phyloP scores from a whole-genome alignment of 129 eudicot genomes.

The Centella asiatica region DNA sequence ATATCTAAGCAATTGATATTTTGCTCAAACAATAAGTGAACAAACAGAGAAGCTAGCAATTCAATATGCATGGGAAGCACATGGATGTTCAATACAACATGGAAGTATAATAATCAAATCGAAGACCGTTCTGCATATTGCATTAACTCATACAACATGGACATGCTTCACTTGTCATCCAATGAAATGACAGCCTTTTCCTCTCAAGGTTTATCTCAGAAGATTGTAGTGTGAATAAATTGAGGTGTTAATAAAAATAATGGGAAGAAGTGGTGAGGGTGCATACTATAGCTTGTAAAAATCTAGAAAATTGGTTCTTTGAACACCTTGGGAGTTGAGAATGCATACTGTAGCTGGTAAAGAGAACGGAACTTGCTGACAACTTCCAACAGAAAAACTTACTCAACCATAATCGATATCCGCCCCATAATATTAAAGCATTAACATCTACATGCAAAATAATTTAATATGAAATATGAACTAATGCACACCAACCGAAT shows the following conservation, averaged over 20 bases:
- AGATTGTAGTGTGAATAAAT: not conserved
- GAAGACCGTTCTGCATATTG: not conserved
- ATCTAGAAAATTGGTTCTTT: not conserved
- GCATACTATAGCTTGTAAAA: constrained; percentile 2
- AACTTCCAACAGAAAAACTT: not conserved
- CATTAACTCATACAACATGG: not conserved
- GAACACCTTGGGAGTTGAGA: constrained; percentile 1
- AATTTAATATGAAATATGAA: not conserved
- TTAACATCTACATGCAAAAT: not conserved
- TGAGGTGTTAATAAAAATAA: not conserved
- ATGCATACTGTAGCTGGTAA: too few relatives aligned
- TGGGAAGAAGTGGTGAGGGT: not conserved
- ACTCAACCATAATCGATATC: not conserved
- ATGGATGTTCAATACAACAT: not conserved
- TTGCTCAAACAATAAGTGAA: not conserved
- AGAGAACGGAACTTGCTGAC: too few relatives aligned
- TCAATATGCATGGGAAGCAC: not conserved
- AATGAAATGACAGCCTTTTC: not conserved
- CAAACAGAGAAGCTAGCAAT: not conserved
- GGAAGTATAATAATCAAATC: not conserved
- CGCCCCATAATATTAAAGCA: too few relatives aligned
- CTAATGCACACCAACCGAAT: constrained; percentile 2
- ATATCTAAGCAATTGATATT: not conserved
- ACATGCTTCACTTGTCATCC: not conserved
- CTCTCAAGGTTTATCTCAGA: not conserved